Conservation (phyloP, 805 yeast species). For the Metschnikowia drakensbergensis region DNA sequence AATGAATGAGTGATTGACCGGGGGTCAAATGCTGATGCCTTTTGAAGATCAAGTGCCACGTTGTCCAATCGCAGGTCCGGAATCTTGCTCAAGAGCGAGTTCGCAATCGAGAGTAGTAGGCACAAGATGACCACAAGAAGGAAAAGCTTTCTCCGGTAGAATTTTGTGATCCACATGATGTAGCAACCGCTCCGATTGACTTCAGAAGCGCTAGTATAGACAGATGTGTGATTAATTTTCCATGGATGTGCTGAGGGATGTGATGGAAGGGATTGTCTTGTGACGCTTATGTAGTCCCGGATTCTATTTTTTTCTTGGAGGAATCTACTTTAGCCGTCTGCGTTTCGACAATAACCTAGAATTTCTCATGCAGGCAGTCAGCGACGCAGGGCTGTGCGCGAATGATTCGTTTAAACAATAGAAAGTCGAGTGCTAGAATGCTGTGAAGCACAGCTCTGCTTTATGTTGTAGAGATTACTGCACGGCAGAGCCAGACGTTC, state of each 20-base stretch:
- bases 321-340: not conserved
- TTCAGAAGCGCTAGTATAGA: not conserved
- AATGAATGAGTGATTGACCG: constrained; percentile 14
- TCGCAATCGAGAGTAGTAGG: constrained; percentile 10
- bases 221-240: not conserved
- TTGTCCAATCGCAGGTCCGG: constrained; percentile 23
- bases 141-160: constrained; percentile 12
- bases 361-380: not conserved
- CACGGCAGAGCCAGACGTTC: too few relatives aligned
- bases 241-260: not conserved
- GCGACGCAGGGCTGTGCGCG: constrained; percentile 1
- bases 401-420: not conserved
- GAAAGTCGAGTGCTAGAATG: not conserved
- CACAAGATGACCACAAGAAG: constrained; percentile 7
- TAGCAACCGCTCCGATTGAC: not conserved
- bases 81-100: constrained; percentile 13
- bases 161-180: constrained; percentile 13
- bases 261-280: not conserved
- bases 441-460: not conserved
- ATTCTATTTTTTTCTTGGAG: not conserved
- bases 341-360: not conserved
- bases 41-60: constrained; percentile 23
- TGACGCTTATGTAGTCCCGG: not conserved
- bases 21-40: constrained; percentile 26
- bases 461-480: too few relatives aligned